These are phyloP conservation scores for Fusarium sp. DNA, from an alignment of 2,329 filamentous ascomycete species.

Conservation along the genomic window DNA sequence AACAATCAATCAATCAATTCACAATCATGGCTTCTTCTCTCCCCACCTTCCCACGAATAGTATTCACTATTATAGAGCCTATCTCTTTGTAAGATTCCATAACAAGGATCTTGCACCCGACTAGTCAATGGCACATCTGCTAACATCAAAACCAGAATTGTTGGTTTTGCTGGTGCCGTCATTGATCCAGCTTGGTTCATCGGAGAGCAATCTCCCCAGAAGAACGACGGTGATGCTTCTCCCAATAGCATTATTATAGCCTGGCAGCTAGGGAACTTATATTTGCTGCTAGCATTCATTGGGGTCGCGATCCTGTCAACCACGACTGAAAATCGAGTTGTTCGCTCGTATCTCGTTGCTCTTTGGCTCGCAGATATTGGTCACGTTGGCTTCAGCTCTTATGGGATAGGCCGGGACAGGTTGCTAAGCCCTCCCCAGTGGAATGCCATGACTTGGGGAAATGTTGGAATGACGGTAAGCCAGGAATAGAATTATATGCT, in stretches of 20 bases:
- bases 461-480: constrained; percentile 72
- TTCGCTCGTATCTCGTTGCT: constrained; percentile 73
- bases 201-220: constrained; percentile 64
- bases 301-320: constrained; percentile 71
- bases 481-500: background rate
- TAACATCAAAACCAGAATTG: constrained; percentile 57
- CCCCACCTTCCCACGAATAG: constrained; percentile 69
- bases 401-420: constrained; percentile 65
- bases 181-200: constrained; percentile 70
- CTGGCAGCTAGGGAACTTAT: constrained; percentile 75
- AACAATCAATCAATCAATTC: background rate
- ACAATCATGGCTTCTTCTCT: constrained; percentile 68
- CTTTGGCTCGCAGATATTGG: constrained; percentile 74
- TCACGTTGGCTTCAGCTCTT: constrained; percentile 70
- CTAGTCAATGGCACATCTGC: background rate
- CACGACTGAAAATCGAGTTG: constrained; percentile 71
- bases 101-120: background rate
- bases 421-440: constrained; percentile 65
- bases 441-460: constrained; percentile 80
- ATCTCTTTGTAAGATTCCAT: constrained; percentile 67
- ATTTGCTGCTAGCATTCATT: constrained; percentile 71
- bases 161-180: constrained; percentile 66
- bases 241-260: constrained; percentile 66
- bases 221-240: constrained; percentile 49
- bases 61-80: constrained; percentile 76